phyloP scores from a whole-genome alignment of 1,139 yeast species.

The Blastobotrys buckinghamii region DNA sequence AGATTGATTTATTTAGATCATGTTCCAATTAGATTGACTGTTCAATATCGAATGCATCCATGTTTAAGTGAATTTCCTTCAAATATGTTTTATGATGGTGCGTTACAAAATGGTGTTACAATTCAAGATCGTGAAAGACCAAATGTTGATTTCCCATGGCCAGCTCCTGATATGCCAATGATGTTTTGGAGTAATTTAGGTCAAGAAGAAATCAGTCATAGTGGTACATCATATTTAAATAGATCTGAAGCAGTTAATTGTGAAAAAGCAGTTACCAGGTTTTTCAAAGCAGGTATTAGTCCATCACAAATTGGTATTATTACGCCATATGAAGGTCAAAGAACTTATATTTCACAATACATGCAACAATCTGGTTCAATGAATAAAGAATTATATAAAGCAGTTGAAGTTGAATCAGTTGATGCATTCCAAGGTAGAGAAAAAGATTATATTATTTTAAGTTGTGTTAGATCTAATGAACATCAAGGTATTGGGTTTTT shows the following conservation, averaged over 20 bases:
- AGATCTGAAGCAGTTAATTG: constrained; percentile 90
- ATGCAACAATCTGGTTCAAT: constrained; percentile 69
- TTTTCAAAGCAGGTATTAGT: constrained; percentile 72
- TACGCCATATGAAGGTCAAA: constrained; percentile 93
- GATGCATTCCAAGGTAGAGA: constrained; percentile 98
- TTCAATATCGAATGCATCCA: constrained; percentile 96
- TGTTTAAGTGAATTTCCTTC: constrained; percentile 80
- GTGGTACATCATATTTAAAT: constrained; percentile 81
- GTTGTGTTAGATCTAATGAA: constrained; percentile 91
- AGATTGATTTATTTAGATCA: constrained; percentile 80
- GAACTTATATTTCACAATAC: constrained; percentile 75
- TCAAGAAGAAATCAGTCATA: constrained; percentile 76
- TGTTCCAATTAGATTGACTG: constrained; percentile 79
- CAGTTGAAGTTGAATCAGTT: constrained; percentile 85
- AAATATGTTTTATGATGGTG: constrained; percentile 90
- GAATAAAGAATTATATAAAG: constrained; percentile 54
- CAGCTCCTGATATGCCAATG: constrained; percentile 75
- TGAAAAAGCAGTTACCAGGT: constrained; percentile 67
- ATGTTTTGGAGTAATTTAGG: constrained; percentile 94
- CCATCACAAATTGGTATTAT: constrained; percentile 87
- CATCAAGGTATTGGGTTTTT: constrained; percentile 79
- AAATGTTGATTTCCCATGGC: constrained; percentile 79
- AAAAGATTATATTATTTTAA: constrained; percentile 79
- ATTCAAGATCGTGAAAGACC: constrained; percentile 57
- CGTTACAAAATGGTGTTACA: constrained; percentile 86